Evolutionary conservation across 352 stramenopile genomes (phyloP), one percentile per base, ranked within the genome.

Genomic region (Globisporangium acanthophoron): DNA sequence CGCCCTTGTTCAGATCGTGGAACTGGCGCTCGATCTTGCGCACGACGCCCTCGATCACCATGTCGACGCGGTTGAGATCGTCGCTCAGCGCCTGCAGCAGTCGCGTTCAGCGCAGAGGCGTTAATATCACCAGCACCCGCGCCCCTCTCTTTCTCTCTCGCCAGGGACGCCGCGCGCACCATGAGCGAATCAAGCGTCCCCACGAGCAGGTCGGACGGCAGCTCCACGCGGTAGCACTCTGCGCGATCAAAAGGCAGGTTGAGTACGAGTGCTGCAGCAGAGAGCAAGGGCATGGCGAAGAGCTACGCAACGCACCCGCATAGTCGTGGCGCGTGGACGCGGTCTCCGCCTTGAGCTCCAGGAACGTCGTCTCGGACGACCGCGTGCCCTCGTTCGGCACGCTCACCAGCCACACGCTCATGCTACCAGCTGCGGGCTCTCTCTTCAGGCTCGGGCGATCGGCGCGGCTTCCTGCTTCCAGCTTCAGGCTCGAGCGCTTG

Each of bases 171-270:
- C n/a, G n/a, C n/a, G n/a, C n/a, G 58, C 27, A 94, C 83, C 96
- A 99, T 99, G 27, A 99, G 87, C 61, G 87, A 97, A 73, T 99
- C 96, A 37, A 99, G 78, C 33, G 97, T 99, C 11, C 97, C 97
- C 15, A 99, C 96, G 37, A 97, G 88, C 61, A 99, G 76, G 56
- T 97, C 95, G 16, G 81, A 90, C 37, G 96, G 96, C 44, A 99
- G 67, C 50, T 97, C 86, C 50, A 97, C 88, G 18, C 87, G 80
- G 56, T 85, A 82, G 54, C 81, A 87, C 54, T 96, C 85, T 79
- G 48, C 7, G 12, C 48, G n/a, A 39, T 3, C 21, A 8, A 27
- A 43, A 29, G 33, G 15, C 3, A 24, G 21, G 21, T 24, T 24
- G 1, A 24, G 21, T 24, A 24, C 21, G 21, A 24, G 21, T 24